Conservation (phyloP, 83 land plant genomes). For the Diphasiastrum complanatum region DNA sequence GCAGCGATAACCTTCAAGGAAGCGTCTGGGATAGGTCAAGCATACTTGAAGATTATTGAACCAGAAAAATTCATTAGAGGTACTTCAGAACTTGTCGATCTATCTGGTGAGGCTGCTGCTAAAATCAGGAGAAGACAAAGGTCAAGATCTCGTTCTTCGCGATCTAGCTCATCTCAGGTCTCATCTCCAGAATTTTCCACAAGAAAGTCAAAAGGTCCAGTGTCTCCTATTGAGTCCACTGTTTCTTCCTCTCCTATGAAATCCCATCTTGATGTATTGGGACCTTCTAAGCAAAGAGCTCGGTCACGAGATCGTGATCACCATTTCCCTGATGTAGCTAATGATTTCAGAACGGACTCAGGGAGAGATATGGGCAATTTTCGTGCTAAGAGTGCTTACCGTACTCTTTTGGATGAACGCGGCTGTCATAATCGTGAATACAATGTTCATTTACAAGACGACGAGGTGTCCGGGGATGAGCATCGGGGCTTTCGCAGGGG, state of each 20-base stretch:
- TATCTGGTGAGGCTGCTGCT: slow-evolving; percentile 20
- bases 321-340: no score
- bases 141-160: slow-evolving; percentile 29
- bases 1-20: background rate
- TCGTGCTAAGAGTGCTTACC: no score
- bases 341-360: no score
- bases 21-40: slow-evolving; percentile 10
- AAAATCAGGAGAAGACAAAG: slow-evolving; percentile 29
- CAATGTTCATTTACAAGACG: no score
- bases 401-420: no score
- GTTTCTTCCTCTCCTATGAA: slow-evolving; percentile 63
- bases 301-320: no score
- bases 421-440: no score
- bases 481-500: no score
- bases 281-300: no score
- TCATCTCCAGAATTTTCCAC: slow-evolving; percentile 41
- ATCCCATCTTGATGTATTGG: no score
- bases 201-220: slow-evolving; percentile 42
- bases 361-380: no score
- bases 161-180: slow-evolving; percentile 63
- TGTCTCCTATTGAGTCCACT: slow-evolving; percentile 65
- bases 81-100: background rate
- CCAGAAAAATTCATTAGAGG: slow-evolving; percentile 7
- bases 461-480: no score
- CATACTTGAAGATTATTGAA: background rate